Base-by-base conservation (phyloP, 805 yeast species). In the Osmozyma mogii region DNA sequence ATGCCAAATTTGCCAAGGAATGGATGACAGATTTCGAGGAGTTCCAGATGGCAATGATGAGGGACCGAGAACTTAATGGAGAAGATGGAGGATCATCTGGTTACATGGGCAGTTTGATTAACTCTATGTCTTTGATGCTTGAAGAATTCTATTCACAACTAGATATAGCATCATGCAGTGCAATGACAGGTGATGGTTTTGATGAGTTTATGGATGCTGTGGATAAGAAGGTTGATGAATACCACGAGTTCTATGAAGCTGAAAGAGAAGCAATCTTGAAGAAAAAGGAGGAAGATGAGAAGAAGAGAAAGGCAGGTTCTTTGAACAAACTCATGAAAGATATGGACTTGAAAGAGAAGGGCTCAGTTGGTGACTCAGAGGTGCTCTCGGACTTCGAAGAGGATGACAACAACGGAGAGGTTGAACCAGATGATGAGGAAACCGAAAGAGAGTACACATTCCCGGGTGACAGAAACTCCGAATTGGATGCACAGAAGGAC, bases 11-110 rank as follows among this genome's bases (percentile, higher is more conserved):
- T 59, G 96, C 95, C 14, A 78, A 75, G 49, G 94, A 84, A 42
- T 92, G 99, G 99, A 85, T 92, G 96, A 73, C 79, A 2, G 98
- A 92, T 58, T 92, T 92, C 54, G 96, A 89, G 54, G 68, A 75
- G 10, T 92, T 92, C 65, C 97, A 89, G 55, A 61, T 57, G 14
- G 94, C 94, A 2, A 61, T 89, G 32, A 67, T 68, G 39, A 65
- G 67, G 18, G 81, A 80, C 50, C 75, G 76, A 36, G 87, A 82
- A 27, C 56, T 72, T 28, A 79, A 73, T 40, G 80, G 76, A 21
- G 75, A 70, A 29, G 72, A 70, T 15, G 68, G 71, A 5, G 56
- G 69, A 14, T 73, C 78, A 3, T 77, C 89, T 3, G 96, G 96
- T 2, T 92, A 92, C 55, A 92, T 92, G 98, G 75, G 84, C 31